Evolutionary conservation across 2,329 filamentous ascomycete genomes (phyloP), one percentile per base, ranked within the genome.

Genomic region (Ascochyta rabiei): DNA sequence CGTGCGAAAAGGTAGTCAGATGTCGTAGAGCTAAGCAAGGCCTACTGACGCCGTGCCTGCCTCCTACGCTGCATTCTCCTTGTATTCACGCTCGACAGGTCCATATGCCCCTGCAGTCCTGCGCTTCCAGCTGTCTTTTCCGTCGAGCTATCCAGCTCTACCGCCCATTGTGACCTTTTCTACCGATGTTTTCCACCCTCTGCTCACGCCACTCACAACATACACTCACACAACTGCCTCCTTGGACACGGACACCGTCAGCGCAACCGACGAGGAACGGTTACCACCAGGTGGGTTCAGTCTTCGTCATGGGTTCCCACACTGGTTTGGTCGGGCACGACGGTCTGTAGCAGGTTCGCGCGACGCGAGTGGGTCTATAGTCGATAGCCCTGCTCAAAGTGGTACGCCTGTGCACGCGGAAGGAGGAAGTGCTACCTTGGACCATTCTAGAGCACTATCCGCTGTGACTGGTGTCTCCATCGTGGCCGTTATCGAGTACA

Each of bases 151-250:
- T 72, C 93, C 93, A 12, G 78, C 82, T 46, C 78, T 90, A 18
- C 90, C 93, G 45, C 95, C 95, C 9, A 81, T 93, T 16, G 86
- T 99, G 62, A 93, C 89, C 49, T 96, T 99, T 75, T 85, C 86
- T 40, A 96, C 91, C 64, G 93, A 98, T 72, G 89, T 98, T 63
- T 99, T 98, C 75, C 93, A 99, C 73, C 93, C 93, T 16, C 82
- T 99, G 37, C 88, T 98, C 63, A 92, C 93, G 7, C 93, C 95
- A 33, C 82, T 96, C 58, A 96, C 92, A n/a, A 96, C 91, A 3
- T 96, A 96, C 76, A 95, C 91, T 71, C 96, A 96, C 79, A 89
- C 91, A 37, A 92, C 90, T 58, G 88, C 89, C 23, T 72, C 73
- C 53, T 86, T 89, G 31, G 85, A 89, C 57, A 87, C 87, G 57